Percentiles rank a stretch among this genome's conserved stretches.
Conservation (phyloP, 2,329 filamentous ascomycete genomes). For the Phialophora chinensis region DNA sequence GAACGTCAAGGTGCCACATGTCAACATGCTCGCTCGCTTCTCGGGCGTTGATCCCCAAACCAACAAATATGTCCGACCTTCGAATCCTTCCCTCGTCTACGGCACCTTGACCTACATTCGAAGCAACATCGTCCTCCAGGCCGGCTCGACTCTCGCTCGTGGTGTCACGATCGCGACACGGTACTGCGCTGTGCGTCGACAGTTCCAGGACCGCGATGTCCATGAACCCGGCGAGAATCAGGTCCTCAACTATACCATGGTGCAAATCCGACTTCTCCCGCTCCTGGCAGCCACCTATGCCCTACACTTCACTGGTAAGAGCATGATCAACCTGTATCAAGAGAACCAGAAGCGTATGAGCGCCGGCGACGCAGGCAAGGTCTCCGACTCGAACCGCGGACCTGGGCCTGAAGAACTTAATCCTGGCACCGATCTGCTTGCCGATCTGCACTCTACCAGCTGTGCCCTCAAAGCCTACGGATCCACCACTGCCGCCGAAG, state of each 20-base stretch:
- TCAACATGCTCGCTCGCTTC: constrained; percentile 75
- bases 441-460: constrained; percentile 77
- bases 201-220: constrained; percentile 77
- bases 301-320: constrained; percentile 77
- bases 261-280: constrained; percentile 74
- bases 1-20: constrained; percentile 74
- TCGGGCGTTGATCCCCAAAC: constrained; percentile 71
- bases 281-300: constrained; percentile 76
- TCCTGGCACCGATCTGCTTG: constrained; percentile 70
- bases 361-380: constrained; percentile 51
- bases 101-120: constrained; percentile 78
- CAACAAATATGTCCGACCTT: constrained; percentile 70
- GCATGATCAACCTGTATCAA: constrained; percentile 76
- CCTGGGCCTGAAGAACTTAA: constrained; percentile 72
- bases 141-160: constrained; percentile 72
- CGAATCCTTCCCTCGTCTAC: constrained; percentile 71
- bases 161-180: constrained; percentile 79
- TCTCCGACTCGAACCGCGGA: constrained; percentile 56
- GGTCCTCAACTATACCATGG: constrained; percentile 81
- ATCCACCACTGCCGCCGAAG: constrained; percentile 74
- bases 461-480: constrained; percentile 77
- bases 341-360: constrained; percentile 73
- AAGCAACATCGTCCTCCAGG: constrained; percentile 74
- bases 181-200: constrained; percentile 74
- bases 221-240: constrained; percentile 69